Percentiles rank a stretch among this genome's conserved stretches.
Evolutionary conservation across 2,329 filamentous ascomycete species (phyloP).

Genomic region (Verticillium nubilum): DNA sequence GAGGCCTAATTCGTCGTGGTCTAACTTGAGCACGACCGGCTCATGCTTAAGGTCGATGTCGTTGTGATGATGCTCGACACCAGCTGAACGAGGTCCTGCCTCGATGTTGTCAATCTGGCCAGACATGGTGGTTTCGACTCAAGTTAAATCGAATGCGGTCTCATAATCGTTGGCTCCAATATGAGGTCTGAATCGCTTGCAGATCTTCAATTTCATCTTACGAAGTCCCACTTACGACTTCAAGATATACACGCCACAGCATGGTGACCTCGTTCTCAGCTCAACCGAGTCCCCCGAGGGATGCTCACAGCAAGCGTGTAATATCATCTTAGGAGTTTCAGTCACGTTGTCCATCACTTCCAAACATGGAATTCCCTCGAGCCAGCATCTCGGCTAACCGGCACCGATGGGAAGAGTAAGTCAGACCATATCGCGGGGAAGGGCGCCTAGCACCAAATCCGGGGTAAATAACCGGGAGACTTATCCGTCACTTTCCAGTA

Average conservation of each 20-base stretch:
- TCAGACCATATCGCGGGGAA: not conserved
- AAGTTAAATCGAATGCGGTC: not conserved
- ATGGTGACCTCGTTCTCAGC: not conserved
- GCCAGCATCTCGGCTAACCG: not conserved
- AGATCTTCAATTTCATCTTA: not conserved
- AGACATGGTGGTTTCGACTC: not conserved
- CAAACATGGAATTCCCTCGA: not conserved
- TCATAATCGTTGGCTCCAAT: not conserved
- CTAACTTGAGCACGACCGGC: not conserved
- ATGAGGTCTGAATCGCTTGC: not conserved
- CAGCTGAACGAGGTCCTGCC: not conserved
- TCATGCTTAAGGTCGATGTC: not conserved
- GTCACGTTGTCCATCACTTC: not conserved
- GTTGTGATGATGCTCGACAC: not conserved
- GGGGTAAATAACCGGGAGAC: not conserved
- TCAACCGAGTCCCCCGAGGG: not conserved
- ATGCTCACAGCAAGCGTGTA: not conserved
- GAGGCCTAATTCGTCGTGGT: not conserved
- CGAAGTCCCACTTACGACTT: too few species aligned
- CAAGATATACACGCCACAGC: not conserved
- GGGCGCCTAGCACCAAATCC: not conserved
- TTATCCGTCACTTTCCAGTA: not conserved
- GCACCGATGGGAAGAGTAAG: not conserved
- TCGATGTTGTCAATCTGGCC: not conserved
- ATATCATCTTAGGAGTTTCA: not conserved